These are phyloP conservation scores for Botryotinia convoluta DNA, from an alignment of 2,329 filamentous ascomycete species.

Conservation along the genomic window DNA sequence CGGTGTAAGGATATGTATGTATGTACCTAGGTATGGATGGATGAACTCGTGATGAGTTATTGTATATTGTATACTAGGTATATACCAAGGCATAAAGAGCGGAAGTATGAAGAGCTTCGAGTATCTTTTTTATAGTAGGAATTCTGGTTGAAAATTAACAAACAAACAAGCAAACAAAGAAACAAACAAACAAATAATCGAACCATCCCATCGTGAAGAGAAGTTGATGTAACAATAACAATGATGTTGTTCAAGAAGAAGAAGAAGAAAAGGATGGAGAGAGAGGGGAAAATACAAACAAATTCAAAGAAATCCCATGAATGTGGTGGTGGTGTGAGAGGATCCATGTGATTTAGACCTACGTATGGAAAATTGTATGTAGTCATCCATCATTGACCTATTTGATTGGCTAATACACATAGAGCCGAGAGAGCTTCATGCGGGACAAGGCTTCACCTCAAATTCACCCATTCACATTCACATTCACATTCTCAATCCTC, in stretches of 20 bases:
- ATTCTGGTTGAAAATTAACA: too few relatives aligned
- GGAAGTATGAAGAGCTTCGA: neutral
- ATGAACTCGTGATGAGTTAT: neutral
- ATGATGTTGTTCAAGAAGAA: neutral
- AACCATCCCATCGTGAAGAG: neutral
- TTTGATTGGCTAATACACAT: neutral
- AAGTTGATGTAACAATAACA: neutral
- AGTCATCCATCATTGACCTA: neutral
- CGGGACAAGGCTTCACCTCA: neutral
- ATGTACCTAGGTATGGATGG: neutral
- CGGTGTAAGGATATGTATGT: neutral
- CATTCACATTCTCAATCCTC: neutral
- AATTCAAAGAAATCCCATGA: neutral
- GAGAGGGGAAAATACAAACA: neutral
- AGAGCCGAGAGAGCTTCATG: neutral
- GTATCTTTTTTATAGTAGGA: neutral
- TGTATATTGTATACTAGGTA: neutral
- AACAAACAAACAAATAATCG: neutral
- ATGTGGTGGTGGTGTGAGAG: neutral
- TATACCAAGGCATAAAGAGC: neutral
- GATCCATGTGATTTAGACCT: neutral
- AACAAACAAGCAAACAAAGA: neutral
- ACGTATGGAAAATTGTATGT: neutral
- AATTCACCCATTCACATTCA: neutral
- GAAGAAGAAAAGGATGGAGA: neutral